phyloP scores from a whole-genome alignment of 257 asterid genomes.

The Fraxinus anomala region DNA sequence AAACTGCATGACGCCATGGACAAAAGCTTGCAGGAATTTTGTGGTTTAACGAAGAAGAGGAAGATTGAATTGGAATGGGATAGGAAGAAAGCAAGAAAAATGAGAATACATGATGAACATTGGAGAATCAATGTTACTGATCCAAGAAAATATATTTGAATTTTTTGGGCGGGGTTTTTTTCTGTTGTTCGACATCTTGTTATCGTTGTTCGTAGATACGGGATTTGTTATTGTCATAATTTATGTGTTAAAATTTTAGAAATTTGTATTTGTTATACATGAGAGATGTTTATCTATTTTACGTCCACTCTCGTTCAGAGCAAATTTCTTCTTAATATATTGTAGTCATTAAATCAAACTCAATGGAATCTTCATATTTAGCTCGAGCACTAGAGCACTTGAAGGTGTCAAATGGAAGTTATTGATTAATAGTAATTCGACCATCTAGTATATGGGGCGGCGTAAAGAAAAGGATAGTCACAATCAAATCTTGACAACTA shows the following conservation, averaged over 20 bases:
- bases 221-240: not conserved
- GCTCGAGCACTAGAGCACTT: not conserved
- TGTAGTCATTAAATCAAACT: no score
- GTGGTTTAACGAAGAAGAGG: constrained; percentile 58
- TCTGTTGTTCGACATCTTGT: not conserved
- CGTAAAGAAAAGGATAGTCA: no score
- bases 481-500: not conserved
- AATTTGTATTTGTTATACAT: not conserved
- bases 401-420: not conserved
- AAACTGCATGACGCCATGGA: constrained; percentile 71
- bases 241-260: not conserved
- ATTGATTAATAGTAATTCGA: no score
- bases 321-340: not conserved
- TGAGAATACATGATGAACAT: constrained; percentile 52
- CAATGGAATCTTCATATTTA: not conserved
- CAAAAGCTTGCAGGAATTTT: constrained; percentile 44
- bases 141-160: constrained; percentile 52
- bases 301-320: not conserved
- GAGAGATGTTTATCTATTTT: not conserved
- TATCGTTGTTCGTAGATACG: not conserved
- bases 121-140: constrained; percentile 75
- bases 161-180: no score
- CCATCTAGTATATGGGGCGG: no score
- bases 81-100: constrained; percentile 52
- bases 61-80: constrained; percentile 63